Conservation (phyloP, 2,329 filamentous ascomycete genomes). For the Penicillium nordicum region DNA sequence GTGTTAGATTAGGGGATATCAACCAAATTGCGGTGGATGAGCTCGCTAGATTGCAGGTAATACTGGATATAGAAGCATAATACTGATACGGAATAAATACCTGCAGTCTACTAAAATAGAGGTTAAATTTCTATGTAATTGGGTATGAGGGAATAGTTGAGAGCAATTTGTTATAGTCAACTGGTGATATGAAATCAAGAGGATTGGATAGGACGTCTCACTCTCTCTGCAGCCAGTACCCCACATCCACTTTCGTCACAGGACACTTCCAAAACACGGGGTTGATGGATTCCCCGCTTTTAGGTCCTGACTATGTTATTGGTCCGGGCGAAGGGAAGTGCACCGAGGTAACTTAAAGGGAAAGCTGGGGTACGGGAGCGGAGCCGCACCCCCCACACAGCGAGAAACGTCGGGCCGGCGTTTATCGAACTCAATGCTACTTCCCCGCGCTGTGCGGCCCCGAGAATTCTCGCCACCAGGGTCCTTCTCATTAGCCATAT, state of each 20-base stretch:
- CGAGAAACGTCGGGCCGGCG: constrained; percentile 3
- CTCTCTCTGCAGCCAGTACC: not conserved
- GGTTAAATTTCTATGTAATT: not conserved
- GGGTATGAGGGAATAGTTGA: not conserved
- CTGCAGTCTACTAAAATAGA: not conserved
- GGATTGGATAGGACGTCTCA: rapidly evolving
- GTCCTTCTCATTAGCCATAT: not conserved
- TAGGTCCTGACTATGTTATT: not conserved
- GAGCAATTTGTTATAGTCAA: no score
- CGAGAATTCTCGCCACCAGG: not conserved
- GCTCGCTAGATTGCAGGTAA: not conserved
- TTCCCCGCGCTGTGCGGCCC: not conserved
- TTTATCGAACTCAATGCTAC: not conserved
- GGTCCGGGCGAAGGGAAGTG: not conserved
- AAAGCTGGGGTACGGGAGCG: not conserved
- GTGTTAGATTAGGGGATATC: not conserved
- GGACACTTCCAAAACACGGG: not conserved
- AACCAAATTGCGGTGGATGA: no score
- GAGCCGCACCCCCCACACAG: not conserved
- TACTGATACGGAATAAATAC: no score
- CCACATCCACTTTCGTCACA: not conserved
- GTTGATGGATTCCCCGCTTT: not conserved
- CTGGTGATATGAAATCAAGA: not conserved
- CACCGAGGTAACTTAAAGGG: not conserved
- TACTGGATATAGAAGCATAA: no score